Evolutionary conservation across 129 eudicot genomes (phyloP).

Genomic region (Rutidosis leptorrhynchoides): DNA sequence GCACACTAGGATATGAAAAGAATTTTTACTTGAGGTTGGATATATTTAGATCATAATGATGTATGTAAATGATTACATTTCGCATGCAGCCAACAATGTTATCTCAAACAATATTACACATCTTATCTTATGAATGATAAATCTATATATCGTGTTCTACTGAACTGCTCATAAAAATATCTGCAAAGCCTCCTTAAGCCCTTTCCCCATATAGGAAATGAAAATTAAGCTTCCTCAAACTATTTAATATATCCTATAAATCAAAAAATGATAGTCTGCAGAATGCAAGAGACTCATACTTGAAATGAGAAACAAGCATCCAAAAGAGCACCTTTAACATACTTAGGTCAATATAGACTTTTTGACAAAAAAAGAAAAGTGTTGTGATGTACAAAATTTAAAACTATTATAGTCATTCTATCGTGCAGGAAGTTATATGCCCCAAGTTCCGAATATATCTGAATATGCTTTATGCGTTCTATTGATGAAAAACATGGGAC

Average conservation of each 20-base stretch:
- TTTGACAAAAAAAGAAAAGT: neutral
- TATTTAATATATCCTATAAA: neutral
- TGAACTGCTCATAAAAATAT: neutral
- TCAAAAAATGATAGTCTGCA: neutral
- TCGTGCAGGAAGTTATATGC: slow-evolving; percentile 5
- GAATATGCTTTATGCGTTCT: slow-evolving; percentile 8
- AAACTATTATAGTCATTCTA: neutral
- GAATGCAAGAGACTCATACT: slow-evolving; percentile 2
- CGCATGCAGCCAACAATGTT: slow-evolving; percentile 13
- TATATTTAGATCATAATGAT: neutral
- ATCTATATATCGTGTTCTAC: neutral
- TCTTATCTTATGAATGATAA: neutral
- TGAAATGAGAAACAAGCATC: neutral
- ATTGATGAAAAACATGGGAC: neutral
- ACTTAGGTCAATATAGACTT: neutral
- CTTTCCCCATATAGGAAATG: slow-evolving; percentile 7
- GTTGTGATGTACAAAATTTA: neutral
- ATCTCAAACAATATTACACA: neutral
- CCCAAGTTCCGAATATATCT: neutral
- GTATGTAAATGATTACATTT: slow-evolving; percentile 6
- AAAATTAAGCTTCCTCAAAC: neutral
- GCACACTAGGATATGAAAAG: slow-evolving; percentile 5
- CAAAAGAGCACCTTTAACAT: neutral
- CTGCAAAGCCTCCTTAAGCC: too few relatives aligned
- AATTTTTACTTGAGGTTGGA: neutral